Evolutionary conservation across 2,329 filamentous ascomycete species (phyloP).

Genomic region (Pseudogymnoascus sp.): DNA sequence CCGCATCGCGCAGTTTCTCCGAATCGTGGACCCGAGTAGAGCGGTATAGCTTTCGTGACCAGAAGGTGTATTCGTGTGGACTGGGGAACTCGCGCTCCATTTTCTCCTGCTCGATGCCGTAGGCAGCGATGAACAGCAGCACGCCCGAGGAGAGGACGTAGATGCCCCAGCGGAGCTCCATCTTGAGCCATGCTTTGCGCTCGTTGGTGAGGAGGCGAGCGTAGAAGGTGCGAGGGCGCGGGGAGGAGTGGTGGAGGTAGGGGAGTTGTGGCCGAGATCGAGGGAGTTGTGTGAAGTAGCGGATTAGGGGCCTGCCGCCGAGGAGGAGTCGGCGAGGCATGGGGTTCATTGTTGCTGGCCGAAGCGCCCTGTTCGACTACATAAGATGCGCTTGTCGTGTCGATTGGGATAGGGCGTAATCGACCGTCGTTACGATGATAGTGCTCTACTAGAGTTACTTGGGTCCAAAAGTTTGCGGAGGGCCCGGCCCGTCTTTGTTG

Average conservation of each 20-base stretch:
- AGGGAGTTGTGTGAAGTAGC: constrained; percentile 49
- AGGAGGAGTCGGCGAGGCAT: background rate
- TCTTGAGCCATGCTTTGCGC: constrained; percentile 58
- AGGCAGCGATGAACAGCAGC: constrained; percentile 51
- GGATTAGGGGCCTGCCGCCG: constrained; percentile 28
- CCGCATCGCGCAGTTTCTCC: constrained; percentile 17
- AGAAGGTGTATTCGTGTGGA: constrained; percentile 70
- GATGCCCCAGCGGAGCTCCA: constrained; percentile 61
- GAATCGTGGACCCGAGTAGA: constrained; percentile 32
- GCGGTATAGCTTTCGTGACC: constrained; percentile 60
- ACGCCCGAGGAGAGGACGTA: constrained; percentile 56
- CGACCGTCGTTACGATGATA: background rate
- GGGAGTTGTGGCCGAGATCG: constrained; percentile 52
- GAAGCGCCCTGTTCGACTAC: background rate
- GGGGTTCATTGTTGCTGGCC: background rate
- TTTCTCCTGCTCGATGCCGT: constrained; percentile 63
- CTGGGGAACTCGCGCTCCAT: constrained; percentile 71
- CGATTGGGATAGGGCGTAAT: background rate
- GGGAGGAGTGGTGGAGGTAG: constrained; percentile 52
- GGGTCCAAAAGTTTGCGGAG: constrained; percentile 6
- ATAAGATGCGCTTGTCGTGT: background rate
- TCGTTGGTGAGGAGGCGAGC: constrained; percentile 74
- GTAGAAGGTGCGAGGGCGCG: constrained; percentile 38
- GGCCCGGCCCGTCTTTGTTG: constrained; percentile 5
- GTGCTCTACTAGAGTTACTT: background rate